Percentiles rank a stretch among this genome's conserved stretches.
These are phyloP conservation scores for Aspergillus fumigatiaffinis DNA, from an alignment of 2,329 filamentous ascomycete species.

Conservation along the genomic window DNA sequence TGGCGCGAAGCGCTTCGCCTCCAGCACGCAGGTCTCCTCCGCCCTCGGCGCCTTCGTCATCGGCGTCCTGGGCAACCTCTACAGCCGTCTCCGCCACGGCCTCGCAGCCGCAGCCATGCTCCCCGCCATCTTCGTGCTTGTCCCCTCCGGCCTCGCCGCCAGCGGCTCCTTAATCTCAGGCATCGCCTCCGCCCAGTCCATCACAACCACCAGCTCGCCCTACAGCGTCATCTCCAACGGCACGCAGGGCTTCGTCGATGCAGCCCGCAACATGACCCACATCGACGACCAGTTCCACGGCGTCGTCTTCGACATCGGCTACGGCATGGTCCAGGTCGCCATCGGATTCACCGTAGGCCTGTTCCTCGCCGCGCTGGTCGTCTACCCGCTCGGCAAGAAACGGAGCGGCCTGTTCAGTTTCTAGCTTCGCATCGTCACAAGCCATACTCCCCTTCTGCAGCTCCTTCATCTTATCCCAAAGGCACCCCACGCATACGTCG, in stretches of 20 bases:
- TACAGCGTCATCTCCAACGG: conserved; percentile 45
- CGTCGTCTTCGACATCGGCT: conserved; percentile 44
- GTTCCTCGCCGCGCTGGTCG: conserved; percentile 46
- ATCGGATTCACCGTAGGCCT: conserved; percentile 49
- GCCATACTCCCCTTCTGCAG: too few species aligned
- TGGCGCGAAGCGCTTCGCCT: conserved; percentile 62
- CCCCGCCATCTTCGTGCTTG: conserved; percentile 77
- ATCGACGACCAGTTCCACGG: conserved; percentile 18
- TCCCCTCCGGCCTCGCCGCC: conserved; percentile 59
- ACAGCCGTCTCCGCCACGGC: conserved; percentile 69
- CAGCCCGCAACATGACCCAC: conserved; percentile 23
- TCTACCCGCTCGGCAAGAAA: conserved; percentile 48
- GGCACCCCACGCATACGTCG: not conserved
- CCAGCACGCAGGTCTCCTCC: conserved; percentile 71
- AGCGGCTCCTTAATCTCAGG: conserved; percentile 56
- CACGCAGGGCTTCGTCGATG: conserved; percentile 28
- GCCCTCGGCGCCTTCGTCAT: conserved; percentile 75
- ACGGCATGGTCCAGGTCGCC: conserved; percentile 48
- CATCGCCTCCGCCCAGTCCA: conserved; percentile 56
- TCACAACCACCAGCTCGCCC: conserved; percentile 30
- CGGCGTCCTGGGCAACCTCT: conserved; percentile 77
- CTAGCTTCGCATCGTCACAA: conserved; percentile 11
- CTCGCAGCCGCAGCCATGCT: conserved; percentile 83
- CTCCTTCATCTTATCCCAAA: too few species aligned
- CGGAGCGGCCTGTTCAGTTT: conserved; percentile 49